Conservation (phyloP, 306 rosid species). For the Ochetophila trinervis region DNA sequence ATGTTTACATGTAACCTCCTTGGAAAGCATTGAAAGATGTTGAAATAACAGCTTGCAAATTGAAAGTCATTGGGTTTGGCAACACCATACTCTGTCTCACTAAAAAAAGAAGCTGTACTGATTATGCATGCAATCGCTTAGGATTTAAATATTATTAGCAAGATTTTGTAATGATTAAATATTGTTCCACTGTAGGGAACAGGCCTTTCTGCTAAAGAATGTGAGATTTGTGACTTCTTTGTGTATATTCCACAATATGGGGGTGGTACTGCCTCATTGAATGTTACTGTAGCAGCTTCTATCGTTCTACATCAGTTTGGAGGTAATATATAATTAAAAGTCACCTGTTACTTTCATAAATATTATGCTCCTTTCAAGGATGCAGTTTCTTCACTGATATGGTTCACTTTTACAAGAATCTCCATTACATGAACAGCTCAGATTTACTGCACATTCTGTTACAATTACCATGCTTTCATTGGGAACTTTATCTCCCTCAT, state of each 20-base stretch:
- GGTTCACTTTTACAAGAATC: no score
- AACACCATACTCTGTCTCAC: conserved; percentile 1
- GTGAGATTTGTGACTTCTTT: conserved; percentile 85
- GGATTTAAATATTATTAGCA: background rate
- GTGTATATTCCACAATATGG: conserved; percentile 95
- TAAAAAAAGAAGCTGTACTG: background rate
- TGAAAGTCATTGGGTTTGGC: background rate
- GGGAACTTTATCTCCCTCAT: no score
- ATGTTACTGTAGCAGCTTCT: conserved; percentile 92
- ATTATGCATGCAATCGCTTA: background rate
- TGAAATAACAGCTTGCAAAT: background rate
- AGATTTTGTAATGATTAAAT: background rate
- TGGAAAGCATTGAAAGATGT: background rate
- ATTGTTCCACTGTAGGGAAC: conserved; percentile 50
- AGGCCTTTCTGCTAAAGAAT: conserved; percentile 83
- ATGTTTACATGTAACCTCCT: background rate
- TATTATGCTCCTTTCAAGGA: background rate
- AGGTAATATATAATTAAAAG: conserved; percentile 40
- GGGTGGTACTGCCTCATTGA: conserved; percentile 82
- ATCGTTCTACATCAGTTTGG: conserved; percentile 90
- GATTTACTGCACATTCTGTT: no score
- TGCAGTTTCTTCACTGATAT: no score
- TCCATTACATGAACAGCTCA: no score
- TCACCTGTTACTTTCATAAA: background rate
- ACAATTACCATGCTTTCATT: no score